phyloP scores from a whole-genome alignment of 2,329 filamentous ascomycete genomes.

The Talaromyces atroroseus region DNA sequence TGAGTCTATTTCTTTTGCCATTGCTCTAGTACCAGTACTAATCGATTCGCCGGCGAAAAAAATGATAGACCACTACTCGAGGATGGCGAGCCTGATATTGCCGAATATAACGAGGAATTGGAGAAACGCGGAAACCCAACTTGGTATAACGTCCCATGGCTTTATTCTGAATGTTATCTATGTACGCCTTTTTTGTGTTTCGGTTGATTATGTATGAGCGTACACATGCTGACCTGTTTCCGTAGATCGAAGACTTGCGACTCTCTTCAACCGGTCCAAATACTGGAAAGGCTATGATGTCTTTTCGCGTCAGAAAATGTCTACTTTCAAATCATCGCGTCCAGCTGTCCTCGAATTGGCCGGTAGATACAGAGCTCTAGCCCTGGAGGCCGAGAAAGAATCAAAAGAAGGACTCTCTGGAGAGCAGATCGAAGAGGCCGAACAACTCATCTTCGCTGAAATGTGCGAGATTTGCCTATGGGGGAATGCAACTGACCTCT shows the following conservation, averaged over 20 bases:
- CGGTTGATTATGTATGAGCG: background rate
- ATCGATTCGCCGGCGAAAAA: background rate
- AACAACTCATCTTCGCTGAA: slow-evolving; percentile 76
- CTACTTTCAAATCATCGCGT: slow-evolving; percentile 85
- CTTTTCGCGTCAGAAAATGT: slow-evolving; percentile 83
- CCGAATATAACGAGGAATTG: slow-evolving; percentile 79
- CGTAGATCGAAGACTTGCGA: slow-evolving; percentile 65
- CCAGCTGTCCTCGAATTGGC: slow-evolving; percentile 79
- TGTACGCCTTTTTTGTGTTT: slow-evolving; percentile 38
- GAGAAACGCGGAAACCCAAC: slow-evolving; percentile 64
- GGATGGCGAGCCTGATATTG: slow-evolving; percentile 71
- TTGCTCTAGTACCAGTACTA: background rate
- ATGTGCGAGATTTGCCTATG: slow-evolving; percentile 96
- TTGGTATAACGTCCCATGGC: slow-evolving; percentile 84
- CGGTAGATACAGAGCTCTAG: slow-evolving; percentile 68
- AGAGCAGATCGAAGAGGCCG: slow-evolving; percentile 58
- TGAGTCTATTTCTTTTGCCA: slow-evolving; percentile 40
- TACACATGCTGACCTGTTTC: slow-evolving; percentile 19
- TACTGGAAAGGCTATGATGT: slow-evolving; percentile 90
- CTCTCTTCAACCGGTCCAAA: slow-evolving; percentile 67
- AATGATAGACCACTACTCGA: slow-evolving; percentile 61
- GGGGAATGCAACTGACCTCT: slow-evolving; percentile 95
- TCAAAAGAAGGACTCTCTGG: slow-evolving; percentile 28
- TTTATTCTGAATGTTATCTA: slow-evolving; percentile 90
- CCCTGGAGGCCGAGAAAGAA: slow-evolving; percentile 59